Evolutionary conservation across 1,284 basidiomycete species (phyloP).

Genomic region (Sphaerobolus stellatus): DNA sequence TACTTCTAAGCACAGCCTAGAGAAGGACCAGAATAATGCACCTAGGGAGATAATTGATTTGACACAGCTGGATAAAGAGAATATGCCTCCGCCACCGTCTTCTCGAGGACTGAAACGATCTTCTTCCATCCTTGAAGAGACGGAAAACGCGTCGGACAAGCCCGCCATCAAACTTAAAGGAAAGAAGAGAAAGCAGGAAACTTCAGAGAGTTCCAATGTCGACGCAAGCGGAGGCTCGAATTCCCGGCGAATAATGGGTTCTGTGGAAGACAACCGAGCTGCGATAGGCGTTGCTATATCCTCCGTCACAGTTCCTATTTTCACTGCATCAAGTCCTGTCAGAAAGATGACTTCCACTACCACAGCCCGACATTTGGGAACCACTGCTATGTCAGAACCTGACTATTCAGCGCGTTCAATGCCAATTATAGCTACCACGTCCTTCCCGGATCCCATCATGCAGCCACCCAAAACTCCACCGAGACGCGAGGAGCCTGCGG

Average conservation of each 20-base stretch:
- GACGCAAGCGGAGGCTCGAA: conserved; percentile 43
- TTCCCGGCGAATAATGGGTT: conserved; percentile 69
- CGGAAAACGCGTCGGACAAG: background rate
- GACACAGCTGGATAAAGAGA: conserved; percentile 2
- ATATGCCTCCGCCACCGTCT: conserved; percentile 5
- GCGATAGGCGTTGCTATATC: background rate
- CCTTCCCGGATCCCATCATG: background rate
- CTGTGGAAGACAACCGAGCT: conserved; percentile 32
- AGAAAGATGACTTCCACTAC: conserved; percentile 2
- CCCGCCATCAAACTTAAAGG: conserved; percentile 3
- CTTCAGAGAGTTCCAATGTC: background rate
- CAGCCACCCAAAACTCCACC: conserved; percentile 11
- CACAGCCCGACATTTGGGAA: background rate
- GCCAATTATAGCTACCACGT: conserved; percentile 5
- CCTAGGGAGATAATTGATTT: no score
- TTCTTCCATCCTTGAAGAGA: conserved; percentile 1
- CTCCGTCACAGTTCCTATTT: background rate
- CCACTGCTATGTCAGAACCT: conserved; percentile 9
- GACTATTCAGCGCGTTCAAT: conserved; percentile 1
- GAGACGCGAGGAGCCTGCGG: background rate
- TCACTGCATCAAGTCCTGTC: conserved; percentile 9
- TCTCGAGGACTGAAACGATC: conserved; percentile 7
- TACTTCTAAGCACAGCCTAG: background rate
- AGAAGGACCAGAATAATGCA: background rate
- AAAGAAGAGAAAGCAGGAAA: background rate